These are phyloP conservation scores for Boehmeria nivea DNA, from an alignment of 306 rosid species.

Conservation along the genomic window DNA sequence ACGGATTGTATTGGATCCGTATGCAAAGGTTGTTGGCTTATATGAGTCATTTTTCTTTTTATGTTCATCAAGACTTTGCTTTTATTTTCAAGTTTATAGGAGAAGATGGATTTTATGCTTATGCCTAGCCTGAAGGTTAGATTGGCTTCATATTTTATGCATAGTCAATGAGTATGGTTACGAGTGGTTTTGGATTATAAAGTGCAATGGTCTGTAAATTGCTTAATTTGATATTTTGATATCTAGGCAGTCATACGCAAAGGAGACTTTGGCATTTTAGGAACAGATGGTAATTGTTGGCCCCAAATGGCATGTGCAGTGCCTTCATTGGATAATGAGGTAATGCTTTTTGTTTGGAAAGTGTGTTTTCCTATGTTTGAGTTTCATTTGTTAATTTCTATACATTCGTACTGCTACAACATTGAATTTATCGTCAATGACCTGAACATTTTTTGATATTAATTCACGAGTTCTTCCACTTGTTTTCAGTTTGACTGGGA, in stretches of 20 bases:
- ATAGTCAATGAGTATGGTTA: background rate
- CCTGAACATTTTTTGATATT: background rate
- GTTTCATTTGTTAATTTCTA: too few relatives aligned
- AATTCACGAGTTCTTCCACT: conserved; percentile 8
- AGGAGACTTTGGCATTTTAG: conserved; percentile 72
- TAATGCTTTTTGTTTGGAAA: conserved; percentile 11
- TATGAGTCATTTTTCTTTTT: background rate
- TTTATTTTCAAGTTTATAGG: background rate
- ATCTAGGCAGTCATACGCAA: conserved; percentile 87
- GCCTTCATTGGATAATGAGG: conserved; percentile 58
- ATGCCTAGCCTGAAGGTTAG: background rate
- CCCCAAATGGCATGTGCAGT: conserved; percentile 87
- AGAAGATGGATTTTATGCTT: background rate
- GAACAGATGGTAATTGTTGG: conserved; percentile 81
- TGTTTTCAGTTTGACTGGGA: conserved; percentile 92
- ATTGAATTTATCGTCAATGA: background rate
- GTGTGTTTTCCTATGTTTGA: background rate
- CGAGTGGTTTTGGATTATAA: conserved; percentile 5
- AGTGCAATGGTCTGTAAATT: conserved; percentile 6
- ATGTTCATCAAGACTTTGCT: background rate
- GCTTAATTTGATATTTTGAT: conserved; percentile 19
- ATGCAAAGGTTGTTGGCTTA: conserved; percentile 67
- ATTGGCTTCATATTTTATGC: background rate
- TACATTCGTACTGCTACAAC: background rate
- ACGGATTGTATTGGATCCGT: conserved; percentile 73